phyloP scores from a whole-genome alignment of 805 yeast genomes.

The Metschnikowia gelsemii region DNA sequence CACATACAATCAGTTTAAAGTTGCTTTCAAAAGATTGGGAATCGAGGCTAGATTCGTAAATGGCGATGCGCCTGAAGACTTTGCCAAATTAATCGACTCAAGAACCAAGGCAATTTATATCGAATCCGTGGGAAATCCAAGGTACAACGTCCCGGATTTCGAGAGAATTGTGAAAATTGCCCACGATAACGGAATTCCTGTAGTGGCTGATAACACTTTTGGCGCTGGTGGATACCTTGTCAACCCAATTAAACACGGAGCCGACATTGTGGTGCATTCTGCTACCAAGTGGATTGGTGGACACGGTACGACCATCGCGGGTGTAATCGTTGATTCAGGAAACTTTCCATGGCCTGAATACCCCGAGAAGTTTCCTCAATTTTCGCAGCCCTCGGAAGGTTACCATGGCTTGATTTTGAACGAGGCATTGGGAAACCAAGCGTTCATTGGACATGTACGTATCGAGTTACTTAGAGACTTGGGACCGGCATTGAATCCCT shows the following conservation, averaged over 20 bases:
- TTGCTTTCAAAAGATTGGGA: slow-evolving; percentile 85
- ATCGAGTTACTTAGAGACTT: slow-evolving; percentile 85
- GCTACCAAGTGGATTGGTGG: slow-evolving; percentile 99
- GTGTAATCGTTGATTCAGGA: slow-evolving; percentile 87
- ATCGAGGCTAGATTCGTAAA: slow-evolving; percentile 81
- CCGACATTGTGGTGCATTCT: slow-evolving; percentile 88
- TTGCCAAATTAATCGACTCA: slow-evolving; percentile 71
- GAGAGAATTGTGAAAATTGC: slow-evolving; percentile 72
- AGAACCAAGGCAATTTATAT: slow-evolving; percentile 87
- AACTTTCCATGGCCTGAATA: slow-evolving; percentile 87
- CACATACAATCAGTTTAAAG: slow-evolving; percentile 92
- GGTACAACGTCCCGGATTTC: slow-evolving; percentile 89
- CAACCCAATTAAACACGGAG: slow-evolving; percentile 85
- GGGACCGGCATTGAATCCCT: slow-evolving; percentile 88
- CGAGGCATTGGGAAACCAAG: slow-evolving; percentile 78
- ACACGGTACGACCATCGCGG: slow-evolving; percentile 93
- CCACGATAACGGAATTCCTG: slow-evolving; percentile 82
- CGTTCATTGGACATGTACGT: slow-evolving; percentile 78
- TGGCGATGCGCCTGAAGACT: slow-evolving; percentile 75
- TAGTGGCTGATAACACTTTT: slow-evolving; percentile 93
- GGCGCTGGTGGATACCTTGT: slow-evolving; percentile 94
- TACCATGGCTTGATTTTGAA: slow-evolving; percentile 85
- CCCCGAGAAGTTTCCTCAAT: slow-evolving; percentile 88
- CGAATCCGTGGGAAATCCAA: slow-evolving; percentile 92
- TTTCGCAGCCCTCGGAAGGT: slow-evolving; percentile 87